Percentiles rank a stretch among this genome's conserved stretches.
These are phyloP conservation scores for Parathielavia appendiculata DNA, from an alignment of 495 filamentous ascomycete species.

Conservation along the genomic window DNA sequence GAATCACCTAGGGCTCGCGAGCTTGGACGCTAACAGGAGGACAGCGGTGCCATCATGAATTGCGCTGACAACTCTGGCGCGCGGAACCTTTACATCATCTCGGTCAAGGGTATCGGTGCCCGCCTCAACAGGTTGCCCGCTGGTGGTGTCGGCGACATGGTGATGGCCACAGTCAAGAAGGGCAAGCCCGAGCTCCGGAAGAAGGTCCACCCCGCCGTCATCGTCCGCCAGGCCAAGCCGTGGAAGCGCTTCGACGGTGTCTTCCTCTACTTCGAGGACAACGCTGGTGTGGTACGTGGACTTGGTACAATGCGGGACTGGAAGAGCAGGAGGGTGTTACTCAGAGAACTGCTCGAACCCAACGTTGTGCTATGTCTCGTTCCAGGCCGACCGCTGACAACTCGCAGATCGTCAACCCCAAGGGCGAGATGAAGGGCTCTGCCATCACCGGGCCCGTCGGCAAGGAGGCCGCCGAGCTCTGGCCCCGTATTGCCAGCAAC, in stretches of 20 bases:
- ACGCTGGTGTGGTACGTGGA: slow-evolving; percentile 88
- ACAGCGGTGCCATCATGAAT: slow-evolving; percentile 92
- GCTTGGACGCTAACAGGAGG: slow-evolving; percentile 22
- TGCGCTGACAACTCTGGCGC: slow-evolving; percentile 98
- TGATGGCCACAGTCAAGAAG: slow-evolving; percentile 99
- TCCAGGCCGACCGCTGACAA: slow-evolving; percentile 10
- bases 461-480: slow-evolving; percentile 99
- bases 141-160: slow-evolving; percentile 98
- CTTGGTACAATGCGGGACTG: background rate
- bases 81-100: slow-evolving; percentile 99
- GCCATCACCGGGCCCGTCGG: slow-evolving; percentile 98
- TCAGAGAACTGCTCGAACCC: background rate
- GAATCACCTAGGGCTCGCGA: background rate
- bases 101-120: slow-evolving; percentile 98
- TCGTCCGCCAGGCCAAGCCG: slow-evolving; percentile 97
- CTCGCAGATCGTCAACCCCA: slow-evolving; percentile 94
- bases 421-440: slow-evolving; percentile 99
- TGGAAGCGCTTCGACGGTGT: slow-evolving; percentile 97
- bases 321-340: background rate
- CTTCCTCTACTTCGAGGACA: slow-evolving; percentile 99
- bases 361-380: background rate
- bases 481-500: slow-evolving; percentile 99
- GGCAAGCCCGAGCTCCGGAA: slow-evolving; percentile 97
- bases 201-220: slow-evolving; percentile 99
- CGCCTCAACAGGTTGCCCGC: slow-evolving; percentile 97